Conservation (phyloP, 805 yeast species). For the Saccharomycodes ludwigii region DNA sequence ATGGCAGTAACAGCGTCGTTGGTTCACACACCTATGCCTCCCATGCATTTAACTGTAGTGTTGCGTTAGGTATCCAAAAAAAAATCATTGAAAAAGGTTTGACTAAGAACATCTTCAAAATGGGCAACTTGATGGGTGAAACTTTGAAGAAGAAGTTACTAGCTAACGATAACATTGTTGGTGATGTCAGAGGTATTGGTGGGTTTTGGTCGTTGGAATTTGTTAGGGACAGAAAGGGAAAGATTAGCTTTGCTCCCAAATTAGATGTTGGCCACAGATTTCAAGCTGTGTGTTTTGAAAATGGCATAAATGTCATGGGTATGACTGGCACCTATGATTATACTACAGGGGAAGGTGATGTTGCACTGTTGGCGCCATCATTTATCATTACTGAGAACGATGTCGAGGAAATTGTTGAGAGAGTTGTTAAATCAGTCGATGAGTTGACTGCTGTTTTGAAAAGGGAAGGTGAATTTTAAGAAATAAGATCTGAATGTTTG, state of each 20-base stretch:
- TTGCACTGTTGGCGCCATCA: conserved; percentile 35
- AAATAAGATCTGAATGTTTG: background rate
- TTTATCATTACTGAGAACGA: conserved; percentile 30
- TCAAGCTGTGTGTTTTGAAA: conserved; percentile 25
- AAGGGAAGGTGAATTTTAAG: conserved; percentile 10
- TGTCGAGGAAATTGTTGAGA: conserved; percentile 29
- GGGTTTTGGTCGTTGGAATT: conserved; percentile 47
- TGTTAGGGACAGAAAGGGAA: conserved; percentile 39
- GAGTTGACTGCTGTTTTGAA: conserved; percentile 16
- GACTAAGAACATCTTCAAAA: conserved; percentile 30
- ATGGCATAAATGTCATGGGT: conserved; percentile 37
- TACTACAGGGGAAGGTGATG: conserved; percentile 20
- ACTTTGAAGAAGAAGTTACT: conserved; percentile 24
- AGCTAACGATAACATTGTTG: conserved; percentile 29
- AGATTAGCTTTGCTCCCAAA: conserved; percentile 32
- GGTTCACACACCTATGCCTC: conserved; percentile 43
- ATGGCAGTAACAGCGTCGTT: conserved; percentile 28
- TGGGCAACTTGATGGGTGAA: conserved; percentile 31
- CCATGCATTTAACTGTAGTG: conserved; percentile 34
- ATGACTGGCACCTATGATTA: conserved; percentile 30
- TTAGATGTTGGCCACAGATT: conserved; percentile 26
- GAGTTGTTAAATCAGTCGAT: conserved; percentile 27
- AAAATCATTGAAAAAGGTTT: conserved; percentile 23
- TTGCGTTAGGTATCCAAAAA: conserved; percentile 34
- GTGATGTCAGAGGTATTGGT: conserved; percentile 54